These are phyloP conservation scores for Opeltia flavorubescens DNA, from an alignment of 495 filamentous ascomycete species.

Conservation along the genomic window DNA sequence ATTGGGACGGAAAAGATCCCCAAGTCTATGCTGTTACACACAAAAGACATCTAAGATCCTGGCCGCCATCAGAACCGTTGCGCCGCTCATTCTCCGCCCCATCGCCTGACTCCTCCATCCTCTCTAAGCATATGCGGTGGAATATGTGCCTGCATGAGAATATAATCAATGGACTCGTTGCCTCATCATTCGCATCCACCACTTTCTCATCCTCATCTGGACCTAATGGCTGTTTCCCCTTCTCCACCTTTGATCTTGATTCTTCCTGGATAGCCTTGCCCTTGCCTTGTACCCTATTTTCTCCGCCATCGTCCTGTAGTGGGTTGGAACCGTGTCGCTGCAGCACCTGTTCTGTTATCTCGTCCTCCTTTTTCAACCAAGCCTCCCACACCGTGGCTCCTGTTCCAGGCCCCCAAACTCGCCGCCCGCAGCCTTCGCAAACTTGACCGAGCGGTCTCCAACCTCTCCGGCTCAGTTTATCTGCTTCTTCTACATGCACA, in stretches of 20 bases:
- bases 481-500: constrained; percentile 61
- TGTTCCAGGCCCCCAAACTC: constrained; percentile 83
- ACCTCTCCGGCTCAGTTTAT: constrained; percentile 63
- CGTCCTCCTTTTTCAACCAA: constrained; percentile 54
- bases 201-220: neutral
- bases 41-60: constrained; percentile 3
- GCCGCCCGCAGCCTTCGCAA: constrained; percentile 71
- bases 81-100: neutral
- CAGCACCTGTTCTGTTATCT: constrained; percentile 24
- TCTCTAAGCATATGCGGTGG: constrained; percentile 33
- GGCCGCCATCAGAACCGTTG: neutral
- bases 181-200: neutral
- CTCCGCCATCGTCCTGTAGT: constrained; percentile 17
- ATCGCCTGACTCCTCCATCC: constrained; percentile 12
- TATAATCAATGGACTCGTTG: constrained; percentile 28
- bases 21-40: constrained; percentile 1
- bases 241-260: neutral
- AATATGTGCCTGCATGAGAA: constrained; percentile 43
- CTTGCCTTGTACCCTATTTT: constrained; percentile 19
- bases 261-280: constrained; percentile 19
- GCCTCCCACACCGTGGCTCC: constrained; percentile 63
- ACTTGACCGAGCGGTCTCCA: constrained; percentile 78
- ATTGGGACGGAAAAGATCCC: no score
- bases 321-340: constrained; percentile 4
- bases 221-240: neutral